Conservation (phyloP, 768 basidiomycete species). For the Termitomyces sp. region DNA sequence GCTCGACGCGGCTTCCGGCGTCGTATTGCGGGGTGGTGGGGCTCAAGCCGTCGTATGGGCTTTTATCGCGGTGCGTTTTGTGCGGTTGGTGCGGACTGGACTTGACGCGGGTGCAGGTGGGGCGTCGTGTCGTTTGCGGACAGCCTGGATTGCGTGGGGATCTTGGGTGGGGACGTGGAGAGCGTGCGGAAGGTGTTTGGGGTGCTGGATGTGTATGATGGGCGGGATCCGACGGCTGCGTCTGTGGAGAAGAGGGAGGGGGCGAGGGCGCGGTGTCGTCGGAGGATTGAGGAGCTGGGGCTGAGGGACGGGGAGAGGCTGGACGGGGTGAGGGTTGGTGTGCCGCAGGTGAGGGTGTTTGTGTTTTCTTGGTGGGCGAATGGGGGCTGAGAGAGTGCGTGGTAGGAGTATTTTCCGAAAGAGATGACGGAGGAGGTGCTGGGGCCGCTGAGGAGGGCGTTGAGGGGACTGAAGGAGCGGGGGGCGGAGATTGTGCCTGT, state of each 20-base stretch:
- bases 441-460: conserved; percentile 36
- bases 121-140: conserved; percentile 93
- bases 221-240: conserved; percentile 71
- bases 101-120: conserved; percentile 42
- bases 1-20: conserved; percentile 88
- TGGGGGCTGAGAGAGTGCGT: not conserved
- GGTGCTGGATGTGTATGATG: conserved; percentile 58
- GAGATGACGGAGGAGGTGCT: conserved; percentile 49
- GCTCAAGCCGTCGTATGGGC: conserved; percentile 91
- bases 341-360: conserved; percentile 52
- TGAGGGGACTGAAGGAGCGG: conserved; percentile 31
- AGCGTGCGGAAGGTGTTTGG: conserved; percentile 55
- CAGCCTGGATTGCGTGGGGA: conserved; percentile 90
- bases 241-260: conserved; percentile 27
- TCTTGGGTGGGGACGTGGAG: conserved; percentile 55
- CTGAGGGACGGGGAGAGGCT: conserved; percentile 18
- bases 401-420: conserved; percentile 73
- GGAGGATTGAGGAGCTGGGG: conserved; percentile 11
- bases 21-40: conserved; percentile 92
- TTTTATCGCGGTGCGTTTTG: conserved; percentile 67
- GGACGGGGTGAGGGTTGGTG: conserved; percentile 60
- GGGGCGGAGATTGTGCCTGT: conserved; percentile 73
- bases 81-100: too few species aligned
- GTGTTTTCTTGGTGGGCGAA: not conserved
- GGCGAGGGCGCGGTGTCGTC: conserved; percentile 11